A percentile compares a stretch with the other conserved stretches of the same genome.
These are phyloP conservation scores for Phytophthora macrochlamydospora DNA, from an alignment of 352 stramenopile species.

Conservation along the genomic window DNA sequence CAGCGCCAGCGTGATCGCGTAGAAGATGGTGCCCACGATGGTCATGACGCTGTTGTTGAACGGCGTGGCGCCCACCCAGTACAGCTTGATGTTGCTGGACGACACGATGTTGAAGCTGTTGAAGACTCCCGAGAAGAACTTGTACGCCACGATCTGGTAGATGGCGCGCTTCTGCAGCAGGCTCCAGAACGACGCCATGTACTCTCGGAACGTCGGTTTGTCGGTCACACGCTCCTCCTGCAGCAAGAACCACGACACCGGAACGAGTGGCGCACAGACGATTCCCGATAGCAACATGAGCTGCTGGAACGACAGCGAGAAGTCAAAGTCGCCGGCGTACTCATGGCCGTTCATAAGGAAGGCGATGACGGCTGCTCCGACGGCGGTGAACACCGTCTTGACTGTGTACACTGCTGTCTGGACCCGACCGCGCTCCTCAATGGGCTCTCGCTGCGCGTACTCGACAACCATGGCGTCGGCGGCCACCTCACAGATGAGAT, in stretches of 20 bases:
- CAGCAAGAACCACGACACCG: conserved; percentile 47
- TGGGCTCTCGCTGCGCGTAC: conserved; percentile 52
- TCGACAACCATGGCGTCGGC: conserved; percentile 68
- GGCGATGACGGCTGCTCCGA: conserved; percentile 45
- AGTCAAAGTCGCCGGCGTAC: conserved; percentile 47
- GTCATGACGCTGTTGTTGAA: conserved; percentile 62
- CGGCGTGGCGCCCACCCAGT: conserved; percentile 60
- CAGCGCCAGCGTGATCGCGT: conserved; percentile 40
- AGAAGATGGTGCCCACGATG: conserved; percentile 54
- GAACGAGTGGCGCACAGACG: conserved; percentile 33
- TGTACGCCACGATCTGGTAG: conserved; percentile 56
- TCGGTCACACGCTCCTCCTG: conserved; percentile 35
- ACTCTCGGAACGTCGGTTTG: conserved; percentile 24
- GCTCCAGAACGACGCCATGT: conserved; percentile 53
- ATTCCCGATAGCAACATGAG: conserved; percentile 46
- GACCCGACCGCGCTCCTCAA: conserved; percentile 45
- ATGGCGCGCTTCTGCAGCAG: conserved; percentile 49
- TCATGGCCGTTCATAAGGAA: conserved; percentile 56
- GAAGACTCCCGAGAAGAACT: conserved; percentile 66
- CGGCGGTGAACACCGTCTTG: conserved; percentile 42
- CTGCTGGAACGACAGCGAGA: conserved; percentile 49
- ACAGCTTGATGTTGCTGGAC: conserved; percentile 50
- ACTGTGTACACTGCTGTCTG: conserved; percentile 57
- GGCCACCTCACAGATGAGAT: conserved; percentile 54
- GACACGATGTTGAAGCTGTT: conserved; percentile 64